Base-by-base conservation (phyloP, 2,329 filamentous ascomycete species). In the Zymoseptoria brevis region DNA sequence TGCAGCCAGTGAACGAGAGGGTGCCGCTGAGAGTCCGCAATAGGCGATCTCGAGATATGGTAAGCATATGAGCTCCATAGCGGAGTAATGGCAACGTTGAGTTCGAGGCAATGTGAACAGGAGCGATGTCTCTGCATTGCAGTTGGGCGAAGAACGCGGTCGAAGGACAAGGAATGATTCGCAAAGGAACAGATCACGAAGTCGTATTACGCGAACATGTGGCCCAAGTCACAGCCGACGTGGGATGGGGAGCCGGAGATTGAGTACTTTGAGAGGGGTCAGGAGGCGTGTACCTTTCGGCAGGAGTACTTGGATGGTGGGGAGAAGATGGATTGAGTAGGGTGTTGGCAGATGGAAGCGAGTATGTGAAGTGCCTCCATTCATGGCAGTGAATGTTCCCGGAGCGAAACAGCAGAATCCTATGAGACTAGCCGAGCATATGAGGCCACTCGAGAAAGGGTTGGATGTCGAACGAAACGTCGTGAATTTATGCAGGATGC, bases 161-260 rank as follows among this genome's bases (percentile, higher is more conserved):
- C 48, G 16, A 60, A 57, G 9, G 58, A 57, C 6, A 55, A 59
- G 8, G 48, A 63, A 50, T 66, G 64, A 60, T 65, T 66, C 30
- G 58, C 63, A 16, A 60, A 60, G 35, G 55, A 62, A 45, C 64
- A 66, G 54, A 61, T 67, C 52, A 65, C 60, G 1, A 67, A 67
- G 49, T 54, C 59, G 1, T 66, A 64, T 30, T 67, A 65, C 49
- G 56, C 48, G n/a, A 26, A 53, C 9, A 22, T 66, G 50, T 66
- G 64, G 60, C 56, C 59, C 19, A 62, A 62, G 48, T 61, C 60
- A 29, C 49, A 65, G 41, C 57, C 58, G 7, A 62, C 57, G 50
- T 67, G 63, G 59, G 50, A 57, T 26, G 57, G 58, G 52, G 60
- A 61, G 16, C 30, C 56, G 13, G 19, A 62, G 53, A 57, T 67